Evolutionary conservation across 78 protist species (phyloP).

Genomic region (Creolimax fragrantissima): DNA sequence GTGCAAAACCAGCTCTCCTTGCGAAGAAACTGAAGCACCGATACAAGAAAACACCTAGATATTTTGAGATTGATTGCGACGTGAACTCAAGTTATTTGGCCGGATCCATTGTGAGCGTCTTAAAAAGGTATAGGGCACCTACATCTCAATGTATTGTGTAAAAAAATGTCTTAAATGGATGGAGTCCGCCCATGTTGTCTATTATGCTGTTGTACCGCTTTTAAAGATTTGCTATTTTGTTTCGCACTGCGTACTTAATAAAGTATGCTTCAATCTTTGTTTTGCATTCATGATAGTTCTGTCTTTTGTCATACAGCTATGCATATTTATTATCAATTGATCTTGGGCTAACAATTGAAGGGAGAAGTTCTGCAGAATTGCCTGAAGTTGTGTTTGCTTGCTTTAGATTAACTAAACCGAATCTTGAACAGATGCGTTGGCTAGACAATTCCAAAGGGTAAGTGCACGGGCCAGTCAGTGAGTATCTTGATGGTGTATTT

Average conservation of each 20-base stretch:
- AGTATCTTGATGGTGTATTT: too few species aligned
- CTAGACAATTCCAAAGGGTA: background rate
- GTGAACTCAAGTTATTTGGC: background rate
- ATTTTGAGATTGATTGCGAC: conserved; percentile 20
- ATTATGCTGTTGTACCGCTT: too few species aligned
- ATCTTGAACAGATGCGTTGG: background rate
- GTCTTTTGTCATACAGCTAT: background rate
- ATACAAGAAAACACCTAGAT: background rate
- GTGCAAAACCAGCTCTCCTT: background rate
- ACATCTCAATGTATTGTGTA: too few species aligned
- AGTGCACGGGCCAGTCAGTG: too few species aligned
- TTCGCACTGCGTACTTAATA: too few species aligned
- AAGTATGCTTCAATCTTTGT: too few species aligned
- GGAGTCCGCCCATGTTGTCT: too few species aligned
- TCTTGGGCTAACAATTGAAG: background rate
- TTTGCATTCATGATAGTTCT: background rate
- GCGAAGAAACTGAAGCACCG: conserved; percentile 9
- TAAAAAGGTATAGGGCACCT: background rate
- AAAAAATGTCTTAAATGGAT: too few species aligned
- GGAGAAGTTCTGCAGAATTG: background rate
- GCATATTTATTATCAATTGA: background rate
- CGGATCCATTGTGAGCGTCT: background rate
- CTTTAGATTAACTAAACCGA: background rate
- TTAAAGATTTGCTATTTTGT: too few species aligned
- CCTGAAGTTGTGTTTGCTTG: background rate